phyloP scores from a whole-genome alignment of 148 eudicot species.

The Persicaria maculosa region DNA sequence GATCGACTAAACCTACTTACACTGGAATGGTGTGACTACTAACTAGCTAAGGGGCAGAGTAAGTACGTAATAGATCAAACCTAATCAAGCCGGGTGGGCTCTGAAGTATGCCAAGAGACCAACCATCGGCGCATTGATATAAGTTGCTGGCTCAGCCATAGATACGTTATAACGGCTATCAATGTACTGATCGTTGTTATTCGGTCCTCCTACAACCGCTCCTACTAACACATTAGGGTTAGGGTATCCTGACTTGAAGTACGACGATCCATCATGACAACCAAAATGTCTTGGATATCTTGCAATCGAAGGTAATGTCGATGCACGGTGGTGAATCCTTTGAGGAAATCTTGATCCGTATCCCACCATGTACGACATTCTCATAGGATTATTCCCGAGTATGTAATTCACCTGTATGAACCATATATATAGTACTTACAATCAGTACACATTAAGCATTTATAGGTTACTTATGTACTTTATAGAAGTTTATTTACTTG shows the following conservation, averaged over 20 bases:
- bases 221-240: conserved; percentile 8
- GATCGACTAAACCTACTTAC: neutral
- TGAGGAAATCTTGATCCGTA: neutral
- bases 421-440: neutral
- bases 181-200: conserved; percentile 25
- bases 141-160: conserved; percentile 52
- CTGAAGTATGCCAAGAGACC: conserved; percentile 51
- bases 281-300: neutral
- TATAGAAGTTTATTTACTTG: conserved; percentile 23
- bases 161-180: conserved; percentile 33
- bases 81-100: conserved; percentile 11
- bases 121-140: conserved; percentile 61
- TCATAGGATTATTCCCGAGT: conserved; percentile 1
- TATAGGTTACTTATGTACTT: neutral
- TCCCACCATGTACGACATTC: conserved; percentile 14
- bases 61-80: neutral
- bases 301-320: conserved; percentile 1
- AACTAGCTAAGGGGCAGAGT: neutral
- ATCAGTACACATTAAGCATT: neutral
- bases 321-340: conserved; percentile 11
- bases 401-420: conserved; percentile 2
- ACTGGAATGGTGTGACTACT: neutral
- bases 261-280: neutral
- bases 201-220: conserved; percentile 37
- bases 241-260: neutral